These are phyloP conservation scores for Coccomyxa sp. DNA, from an alignment of 139 green algal species.

Conservation along the genomic window DNA sequence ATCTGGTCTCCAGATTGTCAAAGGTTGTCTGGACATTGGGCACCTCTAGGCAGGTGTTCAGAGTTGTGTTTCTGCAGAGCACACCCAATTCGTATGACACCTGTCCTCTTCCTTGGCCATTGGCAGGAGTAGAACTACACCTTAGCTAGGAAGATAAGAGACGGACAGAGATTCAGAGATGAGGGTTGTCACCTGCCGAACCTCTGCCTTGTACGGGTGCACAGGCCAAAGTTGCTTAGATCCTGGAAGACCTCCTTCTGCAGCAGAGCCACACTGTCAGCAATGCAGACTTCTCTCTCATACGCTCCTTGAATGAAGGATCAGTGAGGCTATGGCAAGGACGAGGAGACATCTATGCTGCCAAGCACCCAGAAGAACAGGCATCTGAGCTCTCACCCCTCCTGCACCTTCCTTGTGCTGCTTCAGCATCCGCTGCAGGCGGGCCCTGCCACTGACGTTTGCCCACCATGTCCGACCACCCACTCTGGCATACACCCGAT, in stretches of 20 bases:
- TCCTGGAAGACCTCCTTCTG: conserved; percentile 39
- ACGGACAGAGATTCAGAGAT: too few relatives aligned
- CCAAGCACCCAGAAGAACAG: not conserved
- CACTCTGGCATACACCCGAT: conserved; percentile 51
- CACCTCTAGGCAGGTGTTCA: conserved; percentile 37
- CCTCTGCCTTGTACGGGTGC: not conserved
- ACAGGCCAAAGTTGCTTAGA: conserved; percentile 46
- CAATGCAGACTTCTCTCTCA: too few relatives aligned
- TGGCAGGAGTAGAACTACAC: too few relatives aligned
- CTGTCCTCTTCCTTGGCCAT: too few relatives aligned
- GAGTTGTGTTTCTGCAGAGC: conserved; percentile 18
- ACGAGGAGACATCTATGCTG: too few relatives aligned
- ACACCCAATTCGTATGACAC: too few relatives aligned
- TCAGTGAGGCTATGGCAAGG: too few relatives aligned
- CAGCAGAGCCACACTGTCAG: not conserved
- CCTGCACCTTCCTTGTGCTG: conserved; percentile 5
- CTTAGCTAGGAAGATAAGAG: too few relatives aligned
- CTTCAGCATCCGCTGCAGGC: conserved; percentile 35
- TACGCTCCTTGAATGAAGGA: too few relatives aligned
- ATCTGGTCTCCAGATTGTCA: not conserved
- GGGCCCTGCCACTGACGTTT: conserved; percentile 39
- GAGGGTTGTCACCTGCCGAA: not conserved
- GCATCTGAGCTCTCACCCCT: conserved; percentile 2
- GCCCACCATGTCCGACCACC: conserved; percentile 59
- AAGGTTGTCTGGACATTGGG: conserved; percentile 11